These are phyloP conservation scores for Penstemon barbatus DNA, from an alignment of 257 asterid genomes.

Conservation along the genomic window DNA sequence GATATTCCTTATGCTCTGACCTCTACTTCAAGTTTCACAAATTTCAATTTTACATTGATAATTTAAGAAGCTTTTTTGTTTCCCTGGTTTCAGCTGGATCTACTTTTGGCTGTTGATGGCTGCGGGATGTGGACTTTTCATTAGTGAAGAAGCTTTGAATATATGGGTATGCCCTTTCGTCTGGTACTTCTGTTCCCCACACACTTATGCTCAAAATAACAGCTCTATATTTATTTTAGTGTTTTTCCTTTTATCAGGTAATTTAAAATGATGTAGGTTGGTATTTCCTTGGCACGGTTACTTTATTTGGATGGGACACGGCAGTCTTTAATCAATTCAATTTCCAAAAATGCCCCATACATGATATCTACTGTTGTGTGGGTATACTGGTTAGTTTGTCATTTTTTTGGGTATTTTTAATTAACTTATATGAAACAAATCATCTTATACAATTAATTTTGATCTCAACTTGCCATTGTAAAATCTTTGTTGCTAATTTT, in stretches of 20 bases:
- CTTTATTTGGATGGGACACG: constrained; percentile 78
- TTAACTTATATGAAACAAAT: constrained; percentile 16
- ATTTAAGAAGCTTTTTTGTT: not conserved
- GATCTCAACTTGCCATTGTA: constrained; percentile 1
- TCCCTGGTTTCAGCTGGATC: constrained; percentile 68
- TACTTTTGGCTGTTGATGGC: constrained; percentile 96
- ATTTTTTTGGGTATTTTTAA: not conserved
- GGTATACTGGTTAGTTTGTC: constrained; percentile 80
- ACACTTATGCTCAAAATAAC: constrained; percentile 30
- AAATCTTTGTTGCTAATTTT: not conserved
- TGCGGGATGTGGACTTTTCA: constrained; percentile 83
- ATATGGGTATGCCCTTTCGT: constrained; percentile 68
- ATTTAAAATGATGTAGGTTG: constrained; percentile 65
- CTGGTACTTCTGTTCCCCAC: constrained; percentile 42
- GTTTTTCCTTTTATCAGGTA: constrained; percentile 33
- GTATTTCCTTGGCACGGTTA: constrained; percentile 69
- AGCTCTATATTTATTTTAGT: constrained; percentile 20
- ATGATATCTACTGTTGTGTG: constrained; percentile 69
- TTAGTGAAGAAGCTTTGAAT: constrained; percentile 89
- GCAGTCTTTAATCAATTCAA: constrained; percentile 67
- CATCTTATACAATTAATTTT: not conserved
- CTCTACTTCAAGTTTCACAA: not conserved
- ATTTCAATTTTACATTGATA: not conserved
- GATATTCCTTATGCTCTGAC: not conserved
- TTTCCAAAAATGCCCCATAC: constrained; percentile 70